Conservation (phyloP, 345 rosid species). For the Brassica rapa region DNA sequence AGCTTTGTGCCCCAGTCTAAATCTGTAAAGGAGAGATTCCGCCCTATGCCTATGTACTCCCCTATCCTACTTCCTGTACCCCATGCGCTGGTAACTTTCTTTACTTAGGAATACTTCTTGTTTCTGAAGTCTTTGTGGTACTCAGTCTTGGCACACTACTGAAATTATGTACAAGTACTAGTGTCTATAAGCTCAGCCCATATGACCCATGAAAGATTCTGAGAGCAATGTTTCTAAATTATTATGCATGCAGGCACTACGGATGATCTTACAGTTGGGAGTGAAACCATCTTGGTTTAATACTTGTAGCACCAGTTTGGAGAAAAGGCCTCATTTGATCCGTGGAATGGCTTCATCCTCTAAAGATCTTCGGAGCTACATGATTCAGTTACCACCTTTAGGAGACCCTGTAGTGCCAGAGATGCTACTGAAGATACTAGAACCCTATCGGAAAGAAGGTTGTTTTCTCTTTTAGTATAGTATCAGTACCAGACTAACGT, state of each 20-base stretch:
- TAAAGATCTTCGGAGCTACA: constrained; percentile 82
- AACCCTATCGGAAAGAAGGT: constrained; percentile 91
- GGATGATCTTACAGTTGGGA: constrained; percentile 95
- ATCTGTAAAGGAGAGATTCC: constrained; percentile 79
- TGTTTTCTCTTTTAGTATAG: constrained; percentile 19
- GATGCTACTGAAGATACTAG: constrained; percentile 93
- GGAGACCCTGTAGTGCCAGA: constrained; percentile 96
- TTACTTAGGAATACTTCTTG: constrained; percentile 19
- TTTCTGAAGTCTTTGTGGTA: constrained; percentile 13
- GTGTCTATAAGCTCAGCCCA: constrained; percentile 4
- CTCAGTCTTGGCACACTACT: constrained; percentile 9
- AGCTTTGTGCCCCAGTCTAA: constrained; percentile 49
- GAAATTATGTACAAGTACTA: constrained; percentile 16
- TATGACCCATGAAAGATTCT: constrained; percentile 1
- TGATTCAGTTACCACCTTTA: constrained; percentile 73
- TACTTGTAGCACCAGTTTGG: constrained; percentile 66
- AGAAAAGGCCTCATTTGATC: constrained; percentile 76
- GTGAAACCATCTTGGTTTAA: constrained; percentile 97
- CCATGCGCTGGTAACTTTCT: constrained; percentile 76
- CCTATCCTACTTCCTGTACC: constrained; percentile 86
- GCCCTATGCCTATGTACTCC: constrained; percentile 90
- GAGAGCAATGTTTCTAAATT: constrained; percentile 26
- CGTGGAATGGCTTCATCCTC: constrained; percentile 68
- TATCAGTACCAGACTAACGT: constrained; percentile 2
- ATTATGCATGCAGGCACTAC: constrained; percentile 65